These are phyloP conservation scores for Huntiella abstrusa DNA, from an alignment of 2,329 filamentous ascomycete species.

Conservation along the genomic window DNA sequence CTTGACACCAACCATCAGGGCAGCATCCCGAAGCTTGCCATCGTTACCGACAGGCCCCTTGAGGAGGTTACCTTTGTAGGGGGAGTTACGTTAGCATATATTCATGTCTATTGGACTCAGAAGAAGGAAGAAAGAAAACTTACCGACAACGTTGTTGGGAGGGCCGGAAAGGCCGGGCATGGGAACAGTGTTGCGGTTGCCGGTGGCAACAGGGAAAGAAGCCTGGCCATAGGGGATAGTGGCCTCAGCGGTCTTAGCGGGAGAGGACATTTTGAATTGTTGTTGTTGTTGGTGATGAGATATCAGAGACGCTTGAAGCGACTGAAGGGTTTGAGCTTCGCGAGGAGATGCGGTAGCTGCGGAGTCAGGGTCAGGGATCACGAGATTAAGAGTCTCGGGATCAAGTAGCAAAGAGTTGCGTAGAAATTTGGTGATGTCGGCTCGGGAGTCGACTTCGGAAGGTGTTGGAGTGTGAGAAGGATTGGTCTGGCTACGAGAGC, in stretches of 20 bases:
- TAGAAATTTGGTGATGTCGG: constrained; percentile 5
- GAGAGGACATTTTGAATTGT: constrained; percentile 12
- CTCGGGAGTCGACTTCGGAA: constrained; percentile 6
- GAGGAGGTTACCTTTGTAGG: constrained; percentile 29
- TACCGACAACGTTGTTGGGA: constrained; percentile 17
- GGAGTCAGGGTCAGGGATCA: constrained; percentile 5
- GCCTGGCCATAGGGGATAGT: constrained; percentile 16
- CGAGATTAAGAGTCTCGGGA: constrained; percentile 28
- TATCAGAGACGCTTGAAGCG: constrained; percentile 6
- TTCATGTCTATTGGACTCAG: neutral
- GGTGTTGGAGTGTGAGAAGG: constrained; percentile 2
- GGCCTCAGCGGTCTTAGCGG: constrained; percentile 15
- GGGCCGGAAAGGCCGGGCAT: constrained; percentile 21
- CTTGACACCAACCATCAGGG: constrained; percentile 42
- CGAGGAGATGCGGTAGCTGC: neutral
- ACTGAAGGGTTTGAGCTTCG: constrained; percentile 6
- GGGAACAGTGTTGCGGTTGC: constrained; percentile 16
- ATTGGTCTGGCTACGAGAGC: constrained; percentile 7
- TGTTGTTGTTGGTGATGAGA: constrained; percentile 10
- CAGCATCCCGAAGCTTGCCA: constrained; percentile 37
- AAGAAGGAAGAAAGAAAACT: constrained; percentile 6
- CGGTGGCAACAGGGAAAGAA: constrained; percentile 14
- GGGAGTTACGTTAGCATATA: neutral
- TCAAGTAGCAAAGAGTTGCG: constrained; percentile 14
- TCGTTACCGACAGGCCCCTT: constrained; percentile 37